Evolutionary conservation across 306 rosid genomes (phyloP).

Genomic region (Mucuna pruriens): DNA sequence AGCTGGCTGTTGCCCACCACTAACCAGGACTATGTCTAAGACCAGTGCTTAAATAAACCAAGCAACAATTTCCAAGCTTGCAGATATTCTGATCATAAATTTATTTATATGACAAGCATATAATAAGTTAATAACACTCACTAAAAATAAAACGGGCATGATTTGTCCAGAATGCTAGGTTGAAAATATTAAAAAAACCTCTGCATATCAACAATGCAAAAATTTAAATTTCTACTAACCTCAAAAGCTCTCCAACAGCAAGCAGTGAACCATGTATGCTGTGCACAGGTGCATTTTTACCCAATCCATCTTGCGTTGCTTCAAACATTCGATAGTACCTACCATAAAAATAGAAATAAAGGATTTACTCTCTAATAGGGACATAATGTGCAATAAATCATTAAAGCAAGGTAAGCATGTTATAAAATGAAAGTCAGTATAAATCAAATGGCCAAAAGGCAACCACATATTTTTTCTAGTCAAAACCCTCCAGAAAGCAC

Average conservation of each 20-base stretch:
- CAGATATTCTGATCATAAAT: background rate
- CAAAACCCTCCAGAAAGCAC: constrained; percentile 26
- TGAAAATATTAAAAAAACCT: constrained; percentile 12
- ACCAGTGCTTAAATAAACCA: constrained; percentile 17
- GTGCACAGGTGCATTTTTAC: constrained; percentile 92
- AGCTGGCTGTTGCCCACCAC: background rate
- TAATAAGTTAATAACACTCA: background rate
- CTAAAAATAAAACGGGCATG: background rate
- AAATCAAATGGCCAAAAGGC: constrained; percentile 18
- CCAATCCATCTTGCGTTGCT: constrained; percentile 97
- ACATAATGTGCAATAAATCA: background rate
- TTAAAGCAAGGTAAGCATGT: constrained; percentile 21
- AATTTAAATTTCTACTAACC: constrained; percentile 55
- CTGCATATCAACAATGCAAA: constrained; percentile 31
- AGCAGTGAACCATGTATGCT: constrained; percentile 98
- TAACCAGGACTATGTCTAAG: background rate
- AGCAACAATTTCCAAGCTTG: constrained; percentile 24
- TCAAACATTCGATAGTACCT: constrained; percentile 99
- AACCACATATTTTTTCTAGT: background rate
- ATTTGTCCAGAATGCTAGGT: constrained; percentile 25
- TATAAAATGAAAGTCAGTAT: background rate
- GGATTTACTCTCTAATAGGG: constrained; percentile 3
- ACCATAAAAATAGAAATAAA: constrained; percentile 38
- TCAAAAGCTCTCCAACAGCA: constrained; percentile 99
- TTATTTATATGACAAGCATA: background rate